Evolutionary conservation across 345 rosid genomes (phyloP).

Genomic region (Ailanthus altissimus): DNA sequence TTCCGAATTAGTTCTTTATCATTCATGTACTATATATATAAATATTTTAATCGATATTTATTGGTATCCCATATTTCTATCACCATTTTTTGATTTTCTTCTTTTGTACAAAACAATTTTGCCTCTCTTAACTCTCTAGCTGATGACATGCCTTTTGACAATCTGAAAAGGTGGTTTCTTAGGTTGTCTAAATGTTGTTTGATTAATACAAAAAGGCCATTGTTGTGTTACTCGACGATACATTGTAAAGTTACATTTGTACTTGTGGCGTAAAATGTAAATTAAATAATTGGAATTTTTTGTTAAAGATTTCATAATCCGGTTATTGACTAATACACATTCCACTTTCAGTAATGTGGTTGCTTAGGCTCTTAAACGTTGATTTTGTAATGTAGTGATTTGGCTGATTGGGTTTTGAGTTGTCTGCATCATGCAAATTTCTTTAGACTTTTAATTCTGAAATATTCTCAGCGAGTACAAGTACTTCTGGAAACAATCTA

Average conservation of each 20-base stretch:
- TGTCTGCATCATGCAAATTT: background rate
- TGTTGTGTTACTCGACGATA: background rate
- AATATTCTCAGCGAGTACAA: too few species aligned
- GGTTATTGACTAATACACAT: background rate
- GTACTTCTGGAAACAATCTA: too few species aligned
- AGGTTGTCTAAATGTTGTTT: background rate
- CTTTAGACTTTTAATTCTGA: too few species aligned
- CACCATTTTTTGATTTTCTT: background rate
- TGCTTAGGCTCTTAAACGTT: background rate
- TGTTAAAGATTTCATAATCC: background rate
- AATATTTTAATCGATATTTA: background rate
- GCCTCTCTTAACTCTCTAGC: background rate
- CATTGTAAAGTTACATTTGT: background rate
- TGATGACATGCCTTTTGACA: background rate
- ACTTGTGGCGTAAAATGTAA: background rate
- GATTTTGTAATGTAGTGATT: background rate
- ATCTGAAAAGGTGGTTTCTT: background rate
- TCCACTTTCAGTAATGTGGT: background rate
- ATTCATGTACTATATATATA: conserved; percentile 17
- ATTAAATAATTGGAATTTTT: background rate
- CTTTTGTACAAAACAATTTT: background rate
- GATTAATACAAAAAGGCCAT: background rate
- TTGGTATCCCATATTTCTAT: background rate
- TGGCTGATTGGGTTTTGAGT: background rate
- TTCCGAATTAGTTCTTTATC: background rate